Conservation (phyloP, 2,329 filamentous ascomycete species). For the Amylocarpus encephaloides region DNA sequence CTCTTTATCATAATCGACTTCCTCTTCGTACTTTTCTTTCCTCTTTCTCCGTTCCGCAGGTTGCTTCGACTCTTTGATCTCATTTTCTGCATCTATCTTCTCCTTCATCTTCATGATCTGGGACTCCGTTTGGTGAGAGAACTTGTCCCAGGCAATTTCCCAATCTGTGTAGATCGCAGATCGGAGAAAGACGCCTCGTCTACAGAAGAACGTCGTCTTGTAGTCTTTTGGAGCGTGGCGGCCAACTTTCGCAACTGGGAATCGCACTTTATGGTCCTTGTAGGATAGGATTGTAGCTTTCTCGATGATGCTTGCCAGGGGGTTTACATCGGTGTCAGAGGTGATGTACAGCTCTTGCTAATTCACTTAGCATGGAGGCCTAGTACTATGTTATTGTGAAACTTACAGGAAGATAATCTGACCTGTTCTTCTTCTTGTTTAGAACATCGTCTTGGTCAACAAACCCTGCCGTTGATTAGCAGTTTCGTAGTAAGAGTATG, state of each 20-base stretch:
- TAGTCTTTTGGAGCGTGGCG: conserved; percentile 60
- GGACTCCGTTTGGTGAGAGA: conserved; percentile 47
- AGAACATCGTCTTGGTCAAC: conserved; percentile 84
- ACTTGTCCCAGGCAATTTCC: conserved; percentile 85
- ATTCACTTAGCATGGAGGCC: conserved; percentile 12
- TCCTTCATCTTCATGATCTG: conserved; percentile 22
- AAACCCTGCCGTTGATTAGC: conserved; percentile 52
- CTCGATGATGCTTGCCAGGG: conserved; percentile 82
- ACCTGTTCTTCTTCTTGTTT: conserved; percentile 74
- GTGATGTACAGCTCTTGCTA: conserved; percentile 91
- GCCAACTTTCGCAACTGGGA: conserved; percentile 70
- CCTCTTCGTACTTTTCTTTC: conserved; percentile 13
- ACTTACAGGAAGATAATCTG: conserved; percentile 64
- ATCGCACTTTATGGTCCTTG: conserved; percentile 57
- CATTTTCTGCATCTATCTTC: conserved; percentile 62
- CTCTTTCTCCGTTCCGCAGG: conserved; percentile 17
- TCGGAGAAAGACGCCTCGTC: conserved; percentile 80
- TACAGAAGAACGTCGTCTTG: conserved; percentile 85
- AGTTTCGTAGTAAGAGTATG: background rate
- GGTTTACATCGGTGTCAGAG: conserved; percentile 78
- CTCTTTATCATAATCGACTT: conserved; percentile 23
- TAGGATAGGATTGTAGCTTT: conserved; percentile 76
- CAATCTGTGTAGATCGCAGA: conserved; percentile 80
- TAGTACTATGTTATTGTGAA: background rate
- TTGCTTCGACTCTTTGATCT: conserved; percentile 49